Percentiles rank a stretch among this genome's conserved stretches.
phyloP scores from a whole-genome alignment of 495 filamentous ascomycete genomes.

The Trichoderma parareesei region DNA sequence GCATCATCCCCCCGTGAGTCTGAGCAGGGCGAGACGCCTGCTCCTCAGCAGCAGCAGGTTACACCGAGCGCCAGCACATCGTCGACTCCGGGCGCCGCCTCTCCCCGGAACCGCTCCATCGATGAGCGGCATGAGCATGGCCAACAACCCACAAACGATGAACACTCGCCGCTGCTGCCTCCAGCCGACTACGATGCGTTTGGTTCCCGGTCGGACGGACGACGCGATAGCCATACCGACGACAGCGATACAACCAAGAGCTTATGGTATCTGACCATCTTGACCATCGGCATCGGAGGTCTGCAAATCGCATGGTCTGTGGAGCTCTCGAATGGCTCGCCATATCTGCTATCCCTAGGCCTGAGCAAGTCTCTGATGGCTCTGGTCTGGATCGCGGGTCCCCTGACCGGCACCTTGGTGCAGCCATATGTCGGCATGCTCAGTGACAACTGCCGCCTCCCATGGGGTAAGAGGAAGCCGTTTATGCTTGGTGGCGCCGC shows the following conservation, averaged over 20 bases:
- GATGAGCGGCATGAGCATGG: background rate
- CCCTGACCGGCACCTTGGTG: slow-evolving; percentile 75
- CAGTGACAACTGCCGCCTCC: slow-evolving; percentile 73
- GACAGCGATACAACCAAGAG: slow-evolving; percentile 58
- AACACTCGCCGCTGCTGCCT: slow-evolving; percentile 6
- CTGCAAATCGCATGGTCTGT: slow-evolving; percentile 94
- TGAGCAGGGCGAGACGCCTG: background rate
- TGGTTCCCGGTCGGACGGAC: background rate
- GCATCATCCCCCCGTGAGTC: background rate
- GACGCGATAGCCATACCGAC: slow-evolving; percentile 29
- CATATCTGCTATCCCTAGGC: slow-evolving; percentile 62
- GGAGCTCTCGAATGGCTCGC: slow-evolving; percentile 78
- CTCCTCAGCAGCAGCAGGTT: background rate
- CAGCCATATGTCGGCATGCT: slow-evolving; percentile 92
- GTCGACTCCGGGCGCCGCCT: background rate
- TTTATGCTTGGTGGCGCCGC: slow-evolving; percentile 74
- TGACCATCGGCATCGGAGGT: slow-evolving; percentile 77
- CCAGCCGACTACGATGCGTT: slow-evolving; percentile 2
- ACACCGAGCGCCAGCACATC: background rate
- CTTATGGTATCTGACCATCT: slow-evolving; percentile 69
- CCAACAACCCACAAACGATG: background rate
- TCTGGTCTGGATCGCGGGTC: slow-evolving; percentile 89
- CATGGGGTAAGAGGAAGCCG: slow-evolving; percentile 79
- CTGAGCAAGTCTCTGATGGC: slow-evolving; percentile 91
- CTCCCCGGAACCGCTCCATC: background rate